Evolutionary conservation across 371 early-diverging fungal species (phyloP), one percentile per base, ranked within the genome.

Genomic region (Choanephora cucurbitarum): DNA sequence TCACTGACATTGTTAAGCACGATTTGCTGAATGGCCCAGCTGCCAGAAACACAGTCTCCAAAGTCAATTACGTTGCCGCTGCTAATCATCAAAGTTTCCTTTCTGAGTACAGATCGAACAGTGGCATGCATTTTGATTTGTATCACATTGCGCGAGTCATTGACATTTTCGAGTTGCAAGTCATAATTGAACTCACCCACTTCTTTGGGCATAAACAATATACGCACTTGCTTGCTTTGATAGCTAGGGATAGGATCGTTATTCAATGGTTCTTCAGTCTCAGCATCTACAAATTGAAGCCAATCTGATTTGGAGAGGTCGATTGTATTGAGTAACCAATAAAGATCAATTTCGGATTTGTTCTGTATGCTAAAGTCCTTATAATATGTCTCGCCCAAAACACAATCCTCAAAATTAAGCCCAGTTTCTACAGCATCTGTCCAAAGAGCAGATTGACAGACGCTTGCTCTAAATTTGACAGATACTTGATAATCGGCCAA

Each of bases 351-450:
- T 54, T 91, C 94, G 10, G 95, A 94, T 32, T 89, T 83, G 72
- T 98, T 98, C 72, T 87, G 88, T 17, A 98, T 82, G 0, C 89
- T 87, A 59, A 98, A 92, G 53, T 93, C 92, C 52, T 90, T 91
- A 73, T 90, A 87, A 61, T 94, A 96, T 6, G 87, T 86, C 31
- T 86, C 89, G 14, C 95, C 95, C 14, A 88, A 75, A 8, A 95
- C 87, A 63, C 97, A 95, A 66, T 96, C 96, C 49, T 96, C 95
- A 73, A 97, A 93, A 55, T 86, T 86, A 28, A 97, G 77, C 14
- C 96, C 97, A 14, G 90, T 91, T 43, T 93, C 93, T 14, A 88
- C 84, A 61, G 94, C 86, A 62, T 96, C 94, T 45, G 91, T 90
- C 81, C 92, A 92, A 21, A 97, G 73, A 13, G 94, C 88, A 3